Conservation (phyloP, 805 yeast species). For the Komagataella phaffii region DNA sequence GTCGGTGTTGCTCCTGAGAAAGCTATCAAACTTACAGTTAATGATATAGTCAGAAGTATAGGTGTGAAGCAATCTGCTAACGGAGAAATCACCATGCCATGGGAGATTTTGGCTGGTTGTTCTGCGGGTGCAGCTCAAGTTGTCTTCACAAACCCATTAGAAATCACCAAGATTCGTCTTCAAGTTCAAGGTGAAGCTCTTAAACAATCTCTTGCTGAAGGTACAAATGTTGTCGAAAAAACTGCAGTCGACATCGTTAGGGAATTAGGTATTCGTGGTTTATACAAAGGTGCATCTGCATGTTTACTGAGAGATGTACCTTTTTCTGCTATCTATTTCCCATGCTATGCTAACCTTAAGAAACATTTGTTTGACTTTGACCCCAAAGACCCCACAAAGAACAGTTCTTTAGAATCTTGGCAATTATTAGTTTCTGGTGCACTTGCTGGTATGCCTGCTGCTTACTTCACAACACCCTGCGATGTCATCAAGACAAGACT, state of each 20-base stretch:
- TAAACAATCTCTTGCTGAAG: constrained; percentile 22
- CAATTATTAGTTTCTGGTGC: constrained; percentile 85
- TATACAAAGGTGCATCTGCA: constrained; percentile 85
- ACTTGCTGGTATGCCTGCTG: constrained; percentile 96
- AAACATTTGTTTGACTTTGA: constrained; percentile 72
- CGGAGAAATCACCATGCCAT: constrained; percentile 33
- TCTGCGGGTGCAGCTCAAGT: constrained; percentile 96
- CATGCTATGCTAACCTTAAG: constrained; percentile 89
- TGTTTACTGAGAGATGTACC: constrained; percentile 93
- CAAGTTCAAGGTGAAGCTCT: constrained; percentile 78
- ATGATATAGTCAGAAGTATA: constrained; percentile 70
- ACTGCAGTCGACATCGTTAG: constrained; percentile 63
- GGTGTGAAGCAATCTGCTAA: constrained; percentile 39
- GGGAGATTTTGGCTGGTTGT: constrained; percentile 84
- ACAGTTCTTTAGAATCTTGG: constrained; percentile 58
- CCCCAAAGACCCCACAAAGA: constrained; percentile 47
- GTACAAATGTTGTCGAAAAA: constrained; percentile 18
- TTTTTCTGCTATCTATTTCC: constrained; percentile 93
- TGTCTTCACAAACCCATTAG: constrained; percentile 89
- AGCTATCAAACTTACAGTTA: constrained; percentile 91
- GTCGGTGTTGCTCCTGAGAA: constrained; percentile 98
- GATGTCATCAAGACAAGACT: constrained; percentile 94
- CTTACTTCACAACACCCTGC: constrained; percentile 90
- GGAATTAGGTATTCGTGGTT: constrained; percentile 70
- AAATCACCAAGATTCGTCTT: constrained; percentile 86